phyloP scores from a whole-genome alignment of 2,329 filamentous ascomycete genomes.

The Colletotrichum tanaceti region DNA sequence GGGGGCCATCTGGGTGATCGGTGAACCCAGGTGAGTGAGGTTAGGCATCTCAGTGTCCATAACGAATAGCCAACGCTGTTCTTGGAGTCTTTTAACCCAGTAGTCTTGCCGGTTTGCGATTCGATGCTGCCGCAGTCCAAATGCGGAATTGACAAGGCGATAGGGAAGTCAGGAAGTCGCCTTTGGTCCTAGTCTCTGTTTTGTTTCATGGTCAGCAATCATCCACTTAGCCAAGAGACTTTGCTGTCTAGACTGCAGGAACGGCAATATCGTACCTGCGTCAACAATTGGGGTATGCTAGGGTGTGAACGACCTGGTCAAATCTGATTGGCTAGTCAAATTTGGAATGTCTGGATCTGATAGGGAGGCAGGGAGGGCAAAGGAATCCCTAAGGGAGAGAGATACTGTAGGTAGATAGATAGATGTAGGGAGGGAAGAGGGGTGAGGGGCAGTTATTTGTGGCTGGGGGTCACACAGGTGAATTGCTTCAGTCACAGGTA shows the following conservation, averaged over 20 bases:
- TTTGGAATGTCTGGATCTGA: too few species aligned
- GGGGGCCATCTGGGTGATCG: background rate
- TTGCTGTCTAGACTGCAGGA: background rate
- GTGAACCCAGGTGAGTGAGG: background rate
- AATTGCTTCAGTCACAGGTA: background rate
- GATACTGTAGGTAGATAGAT: background rate
- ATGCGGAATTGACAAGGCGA: background rate
- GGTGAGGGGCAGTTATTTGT: background rate
- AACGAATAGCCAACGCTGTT: background rate
- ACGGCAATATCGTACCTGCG: background rate
- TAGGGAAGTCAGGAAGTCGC: background rate
- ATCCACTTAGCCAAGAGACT: background rate
- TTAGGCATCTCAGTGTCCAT: conserved; percentile 26
- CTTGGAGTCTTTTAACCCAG: background rate
- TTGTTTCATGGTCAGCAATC: background rate
- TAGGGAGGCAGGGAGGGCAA: too few species aligned
- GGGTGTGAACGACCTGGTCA: background rate
- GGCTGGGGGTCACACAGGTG: background rate
- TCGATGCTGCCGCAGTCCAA: background rate
- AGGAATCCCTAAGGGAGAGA: background rate
- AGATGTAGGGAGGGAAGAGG: background rate
- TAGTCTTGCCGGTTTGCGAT: background rate
- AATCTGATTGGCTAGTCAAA: too few species aligned
- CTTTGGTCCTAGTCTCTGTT: background rate
- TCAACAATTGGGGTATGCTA: background rate